phyloP scores from a whole-genome alignment of 1,284 basidiomycete genomes.

The Bjerkandera adusta region DNA sequence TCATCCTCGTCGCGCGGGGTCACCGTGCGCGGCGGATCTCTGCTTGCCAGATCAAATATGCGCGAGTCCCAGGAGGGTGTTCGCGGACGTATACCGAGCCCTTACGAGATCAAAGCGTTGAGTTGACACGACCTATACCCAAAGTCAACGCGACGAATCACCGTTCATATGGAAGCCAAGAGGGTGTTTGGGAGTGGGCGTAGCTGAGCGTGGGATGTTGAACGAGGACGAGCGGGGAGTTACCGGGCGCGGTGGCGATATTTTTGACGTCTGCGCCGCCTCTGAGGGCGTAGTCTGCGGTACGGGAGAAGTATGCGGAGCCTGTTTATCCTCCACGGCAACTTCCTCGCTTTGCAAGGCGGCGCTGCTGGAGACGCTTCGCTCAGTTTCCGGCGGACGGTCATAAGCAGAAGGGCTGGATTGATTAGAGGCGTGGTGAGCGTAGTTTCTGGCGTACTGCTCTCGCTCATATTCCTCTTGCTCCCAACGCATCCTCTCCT shows the following conservation, averaged over 20 bases:
- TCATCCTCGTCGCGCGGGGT: constrained; percentile 25
- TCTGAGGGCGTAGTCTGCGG: not conserved
- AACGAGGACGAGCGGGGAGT: constrained; percentile 21
- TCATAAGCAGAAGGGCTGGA: constrained; percentile 24
- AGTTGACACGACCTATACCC: constrained; percentile 19
- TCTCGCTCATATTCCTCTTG: constrained; percentile 39
- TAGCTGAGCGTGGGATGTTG: constrained; percentile 21
- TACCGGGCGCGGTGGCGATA: not conserved
- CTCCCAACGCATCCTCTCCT: constrained; percentile 39
- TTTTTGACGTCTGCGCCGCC: not conserved
- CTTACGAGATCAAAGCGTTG: constrained; percentile 17
- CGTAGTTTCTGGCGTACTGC: constrained; percentile 27
- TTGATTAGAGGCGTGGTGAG: constrained; percentile 27
- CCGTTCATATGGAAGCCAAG: constrained; percentile 33
- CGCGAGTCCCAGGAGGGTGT: constrained; percentile 28
- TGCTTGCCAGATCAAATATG: constrained; percentile 14
- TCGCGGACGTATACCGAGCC: constrained; percentile 28
- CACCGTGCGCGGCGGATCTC: not conserved
- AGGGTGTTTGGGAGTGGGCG: constrained; percentile 28
- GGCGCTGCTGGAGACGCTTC: not conserved
- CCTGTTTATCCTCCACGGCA: not conserved
- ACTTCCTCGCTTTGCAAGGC: not conserved
- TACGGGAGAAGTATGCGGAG: constrained; percentile 3
- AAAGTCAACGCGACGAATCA: constrained; percentile 27
- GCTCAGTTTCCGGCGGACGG: constrained; percentile 8